Conservation (phyloP, 108 stramenopile genomes). For the Nitzschia inconspicua region DNA sequence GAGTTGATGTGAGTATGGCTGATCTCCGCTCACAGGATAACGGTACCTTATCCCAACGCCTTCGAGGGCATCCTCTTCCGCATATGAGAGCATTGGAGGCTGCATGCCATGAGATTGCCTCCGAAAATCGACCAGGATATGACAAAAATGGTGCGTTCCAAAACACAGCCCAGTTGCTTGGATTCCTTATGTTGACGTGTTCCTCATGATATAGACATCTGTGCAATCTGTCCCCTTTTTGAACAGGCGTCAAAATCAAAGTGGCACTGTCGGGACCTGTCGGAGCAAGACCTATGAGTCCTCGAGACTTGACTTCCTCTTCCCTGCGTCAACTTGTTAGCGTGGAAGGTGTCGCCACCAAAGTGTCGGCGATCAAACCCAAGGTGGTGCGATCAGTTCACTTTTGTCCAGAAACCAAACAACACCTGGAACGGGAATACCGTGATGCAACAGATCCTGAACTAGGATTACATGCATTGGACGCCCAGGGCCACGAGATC, state of each 20-base stretch:
- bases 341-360: conserved; percentile 98
- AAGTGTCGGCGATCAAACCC: conserved; percentile 94
- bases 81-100: conserved; percentile 79
- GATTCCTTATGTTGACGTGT: too few relatives aligned
- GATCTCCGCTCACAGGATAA: conserved; percentile 64
- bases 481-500: conserved; percentile 67
- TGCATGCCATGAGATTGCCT: conserved; percentile 70
- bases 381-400: conserved; percentile 97
- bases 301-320: conserved; percentile 62
- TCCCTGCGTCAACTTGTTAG: conserved; percentile 83
- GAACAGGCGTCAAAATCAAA: conserved; percentile 41
- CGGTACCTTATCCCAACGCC: conserved; percentile 40
- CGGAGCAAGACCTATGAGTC: conserved; percentile 55
- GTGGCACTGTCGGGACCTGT: conserved; percentile 77
- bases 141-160: conserved; percentile 53
- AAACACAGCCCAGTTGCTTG: neutral
- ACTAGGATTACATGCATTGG: conserved; percentile 78
- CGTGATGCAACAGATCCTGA: conserved; percentile 96
- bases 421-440: conserved; percentile 80
- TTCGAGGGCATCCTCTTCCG: conserved; percentile 67
- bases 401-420: conserved; percentile 89
- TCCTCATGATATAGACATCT: neutral
- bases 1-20: conserved; percentile 57
- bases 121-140: conserved; percentile 70
- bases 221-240: neutral